These are phyloP conservation scores for Recurvomyces mirabilis DNA, from an alignment of 495 filamentous ascomycete genomes.

Conservation along the genomic window DNA sequence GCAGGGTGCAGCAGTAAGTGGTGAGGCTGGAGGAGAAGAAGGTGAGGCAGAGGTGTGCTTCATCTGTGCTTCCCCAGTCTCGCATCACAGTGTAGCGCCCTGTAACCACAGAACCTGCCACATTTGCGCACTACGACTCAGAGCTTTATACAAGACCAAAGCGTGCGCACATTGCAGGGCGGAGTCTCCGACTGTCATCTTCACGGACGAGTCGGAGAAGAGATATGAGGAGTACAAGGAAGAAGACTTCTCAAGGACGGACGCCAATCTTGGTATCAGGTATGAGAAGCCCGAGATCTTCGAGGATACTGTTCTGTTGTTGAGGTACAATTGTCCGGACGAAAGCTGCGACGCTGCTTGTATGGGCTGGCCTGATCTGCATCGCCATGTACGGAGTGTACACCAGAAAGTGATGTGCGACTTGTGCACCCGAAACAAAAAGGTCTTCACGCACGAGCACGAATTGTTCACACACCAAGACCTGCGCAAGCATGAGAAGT, in stretches of 20 bases:
- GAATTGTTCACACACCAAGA: constrained; percentile 78
- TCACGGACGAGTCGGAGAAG: constrained; percentile 72
- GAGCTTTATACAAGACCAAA: constrained; percentile 90
- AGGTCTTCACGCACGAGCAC: constrained; percentile 97
- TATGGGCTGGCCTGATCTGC: constrained; percentile 82
- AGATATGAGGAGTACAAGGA: constrained; percentile 70
- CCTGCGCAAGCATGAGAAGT: constrained; percentile 73
- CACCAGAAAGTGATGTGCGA: constrained; percentile 92
- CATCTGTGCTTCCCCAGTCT: constrained; percentile 82
- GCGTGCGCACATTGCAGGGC: constrained; percentile 91
- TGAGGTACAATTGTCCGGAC: constrained; percentile 95
- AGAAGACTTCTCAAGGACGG: constrained; percentile 58
- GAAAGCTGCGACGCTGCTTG: constrained; percentile 76
- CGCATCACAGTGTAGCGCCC: constrained; percentile 74
- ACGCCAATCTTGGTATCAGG: constrained; percentile 76
- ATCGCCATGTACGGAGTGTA: constrained; percentile 70
- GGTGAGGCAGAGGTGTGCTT: constrained; percentile 66
- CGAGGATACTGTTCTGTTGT: constrained; percentile 71
- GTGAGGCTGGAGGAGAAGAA: constrained; percentile 2
- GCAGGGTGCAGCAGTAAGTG: constrained; percentile 1
- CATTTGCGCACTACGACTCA: constrained; percentile 79
- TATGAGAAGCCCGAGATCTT: constrained; percentile 80
- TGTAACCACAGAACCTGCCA: constrained; percentile 95
- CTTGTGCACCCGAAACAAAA: constrained; percentile 88
- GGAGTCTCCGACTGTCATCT: constrained; percentile 72